Base-by-base conservation (phyloP, 768 basidiomycete genomes). In the Tricholoma hemisulphureum region DNA sequence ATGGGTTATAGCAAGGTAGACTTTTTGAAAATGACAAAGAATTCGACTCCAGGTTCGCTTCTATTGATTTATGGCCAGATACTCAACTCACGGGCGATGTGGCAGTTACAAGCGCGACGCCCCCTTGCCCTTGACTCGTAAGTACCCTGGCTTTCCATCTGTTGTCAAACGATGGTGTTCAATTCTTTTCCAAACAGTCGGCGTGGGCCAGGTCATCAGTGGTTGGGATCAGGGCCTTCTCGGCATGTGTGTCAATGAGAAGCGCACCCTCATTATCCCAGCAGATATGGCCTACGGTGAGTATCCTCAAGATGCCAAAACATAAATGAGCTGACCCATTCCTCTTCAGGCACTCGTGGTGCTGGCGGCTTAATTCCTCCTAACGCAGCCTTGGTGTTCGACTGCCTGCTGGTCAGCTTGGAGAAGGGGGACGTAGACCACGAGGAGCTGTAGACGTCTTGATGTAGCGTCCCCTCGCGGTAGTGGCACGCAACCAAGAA, bases 191-290 rank as follows among this genome's bases (percentile, higher is more conserved):
- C 43, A 26, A 53, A 5, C 43, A 93, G 91, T 94, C 28, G 91
- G 91, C 51, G 71, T 78, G 37, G 88, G 88, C 9, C 90, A 92
- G 65, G 91, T 94, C 52, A 94, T 94, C 69, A 79, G 79, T 62
- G 91, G 91, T 16, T 94, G 91, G 91, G 91, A 94, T 63, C 73
- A 90, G 39, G 91, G 91, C 63, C 83, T 94, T 50, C 57, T 81
- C 35, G 90, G 88, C 55, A 94, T 96, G 87, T 96, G 95, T 69
- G 68, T 93, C 35, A 77, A 82, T 58, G 95, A 97, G 77, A 94
- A 92, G 78, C 88, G 95, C 43, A 91, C 79, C 4, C 80, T 98
- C 59, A 95, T 88, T 21, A 96, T 98, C 59, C 95, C 95, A 13
- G 68, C 92, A 6, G 59, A 76, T 51, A 75, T 87, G 76, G 95